A percentile compares a stretch with the other conserved stretches of the same genome.
Evolutionary conservation across 164 flowering plant genomes (phyloP).

Genomic region (Euptelea pleiosperma): DNA sequence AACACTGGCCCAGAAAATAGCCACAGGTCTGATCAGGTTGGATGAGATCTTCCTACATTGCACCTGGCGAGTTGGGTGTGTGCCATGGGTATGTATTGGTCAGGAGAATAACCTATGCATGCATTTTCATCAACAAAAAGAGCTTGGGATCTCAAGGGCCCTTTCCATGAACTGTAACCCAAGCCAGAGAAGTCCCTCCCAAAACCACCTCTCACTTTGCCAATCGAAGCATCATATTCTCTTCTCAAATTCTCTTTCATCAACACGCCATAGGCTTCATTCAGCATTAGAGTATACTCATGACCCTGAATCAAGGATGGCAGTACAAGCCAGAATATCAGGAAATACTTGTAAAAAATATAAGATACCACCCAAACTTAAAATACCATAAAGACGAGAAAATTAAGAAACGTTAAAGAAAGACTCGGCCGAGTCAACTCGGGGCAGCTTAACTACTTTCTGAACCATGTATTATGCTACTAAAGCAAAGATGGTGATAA

Average conservation of each 20-base stretch:
- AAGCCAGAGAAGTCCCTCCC: conserved; percentile 18
- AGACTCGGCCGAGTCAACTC: too few species aligned
- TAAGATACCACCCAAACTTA: not conserved
- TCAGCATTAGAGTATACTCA: conserved; percentile 48
- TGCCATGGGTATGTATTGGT: conserved; percentile 2
- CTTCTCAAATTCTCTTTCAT: conserved; percentile 53
- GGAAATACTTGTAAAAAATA: not conserved
- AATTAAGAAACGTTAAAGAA: too few species aligned
- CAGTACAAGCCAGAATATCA: not conserved
- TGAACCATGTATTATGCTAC: too few species aligned
- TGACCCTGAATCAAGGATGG: conserved; percentile 47
- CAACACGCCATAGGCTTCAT: conserved; percentile 61
- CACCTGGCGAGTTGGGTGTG: too few species aligned
- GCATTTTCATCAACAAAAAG: conserved; percentile 68
- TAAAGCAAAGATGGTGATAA: too few species aligned
- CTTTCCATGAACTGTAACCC: conserved; percentile 55
- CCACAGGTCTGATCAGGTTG: too few species aligned
- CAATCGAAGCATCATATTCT: conserved; percentile 54
- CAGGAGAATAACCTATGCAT: conserved; percentile 45
- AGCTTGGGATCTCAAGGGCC: conserved; percentile 57
- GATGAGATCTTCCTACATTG: too few species aligned
- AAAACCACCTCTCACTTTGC: conserved; percentile 20
- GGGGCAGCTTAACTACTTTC: too few species aligned
- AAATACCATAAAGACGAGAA: too few species aligned
- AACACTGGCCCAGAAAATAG: too few species aligned